Conservation (phyloP, 352 stramenopile species). For the Globisporangium nodosum region DNA sequence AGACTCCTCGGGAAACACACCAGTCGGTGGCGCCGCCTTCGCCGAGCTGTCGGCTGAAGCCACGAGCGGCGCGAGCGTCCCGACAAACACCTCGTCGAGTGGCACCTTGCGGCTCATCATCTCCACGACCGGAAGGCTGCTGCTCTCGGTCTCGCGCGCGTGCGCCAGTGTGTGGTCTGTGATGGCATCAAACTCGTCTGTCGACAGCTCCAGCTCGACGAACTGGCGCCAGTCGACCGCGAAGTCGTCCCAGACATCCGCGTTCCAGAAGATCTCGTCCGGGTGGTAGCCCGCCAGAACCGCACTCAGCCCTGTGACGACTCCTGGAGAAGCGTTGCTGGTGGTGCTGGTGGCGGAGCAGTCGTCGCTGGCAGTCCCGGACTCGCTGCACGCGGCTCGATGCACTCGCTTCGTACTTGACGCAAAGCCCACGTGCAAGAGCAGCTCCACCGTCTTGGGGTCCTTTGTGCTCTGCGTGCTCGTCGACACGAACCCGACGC, state of each 20-base stretch:
- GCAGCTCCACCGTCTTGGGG: conserved; percentile 41
- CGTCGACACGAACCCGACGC: conserved; percentile 58
- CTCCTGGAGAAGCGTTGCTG: conserved; percentile 1
- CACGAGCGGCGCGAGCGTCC: conserved; percentile 19
- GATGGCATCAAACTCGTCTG: conserved; percentile 49
- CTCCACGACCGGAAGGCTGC: conserved; percentile 9
- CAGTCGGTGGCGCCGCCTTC: background rate
- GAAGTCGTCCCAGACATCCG: conserved; percentile 51
- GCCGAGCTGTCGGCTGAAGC: background rate
- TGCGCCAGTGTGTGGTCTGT: conserved; percentile 7
- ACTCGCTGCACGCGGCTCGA: background rate
- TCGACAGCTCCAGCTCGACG: conserved; percentile 44
- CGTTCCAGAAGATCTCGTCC: conserved; percentile 47
- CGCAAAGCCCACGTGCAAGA: conserved; percentile 70
- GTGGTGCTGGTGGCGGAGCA: conserved; percentile 4
- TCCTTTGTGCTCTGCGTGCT: conserved; percentile 42
- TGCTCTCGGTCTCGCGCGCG: conserved; percentile 12
- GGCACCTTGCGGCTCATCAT: conserved; percentile 25
- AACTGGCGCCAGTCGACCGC: conserved; percentile 49
- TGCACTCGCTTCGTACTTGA: conserved; percentile 30
- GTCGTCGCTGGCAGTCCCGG: background rate
- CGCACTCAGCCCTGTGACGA: background rate
- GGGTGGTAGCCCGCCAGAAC: conserved; percentile 18
- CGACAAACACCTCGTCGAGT: conserved; percentile 30
- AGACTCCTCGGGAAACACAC: too few relatives aligned